These are phyloP conservation scores for Aspergillus affinis DNA, from an alignment of 495 filamentous ascomycete species.

Conservation along the genomic window DNA sequence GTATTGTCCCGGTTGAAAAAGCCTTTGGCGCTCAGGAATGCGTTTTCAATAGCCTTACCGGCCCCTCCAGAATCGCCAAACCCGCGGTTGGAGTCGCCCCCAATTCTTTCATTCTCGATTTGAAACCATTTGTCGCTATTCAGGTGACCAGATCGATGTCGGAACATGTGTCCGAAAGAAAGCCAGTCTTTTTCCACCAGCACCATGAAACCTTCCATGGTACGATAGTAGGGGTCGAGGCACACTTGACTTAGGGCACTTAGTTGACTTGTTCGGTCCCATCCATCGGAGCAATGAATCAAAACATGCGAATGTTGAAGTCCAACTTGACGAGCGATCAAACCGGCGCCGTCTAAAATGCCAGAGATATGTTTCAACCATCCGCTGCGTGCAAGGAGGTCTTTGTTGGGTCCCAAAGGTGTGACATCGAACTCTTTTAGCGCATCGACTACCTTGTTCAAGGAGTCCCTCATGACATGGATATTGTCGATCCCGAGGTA, in stretches of 20 bases:
- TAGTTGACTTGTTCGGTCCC: constrained; percentile 95
- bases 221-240: constrained; percentile 93
- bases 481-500: constrained; percentile 99
- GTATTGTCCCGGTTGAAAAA: constrained; percentile 82
- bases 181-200: constrained; percentile 98
- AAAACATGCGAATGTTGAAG: constrained; percentile 91
- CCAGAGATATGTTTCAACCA: constrained; percentile 91
- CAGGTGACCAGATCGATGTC: constrained; percentile 79
- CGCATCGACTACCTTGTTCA: constrained; percentile 84
- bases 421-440: constrained; percentile 92
- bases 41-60: constrained; percentile 80
- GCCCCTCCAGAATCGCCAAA: constrained; percentile 57
- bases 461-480: constrained; percentile 93
- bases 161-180: constrained; percentile 96
- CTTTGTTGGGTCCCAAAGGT: constrained; percentile 77
- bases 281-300: constrained; percentile 97
- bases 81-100: constrained; percentile 42
- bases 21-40: constrained; percentile 80
- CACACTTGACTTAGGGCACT: constrained; percentile 93
- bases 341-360: constrained; percentile 76
- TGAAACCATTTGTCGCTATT: constrained; percentile 95
- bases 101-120: constrained; percentile 66
- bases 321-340: constrained; percentile 87
- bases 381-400: constrained; percentile 76
- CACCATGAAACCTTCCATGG: constrained; percentile 92